A percentile compares a stretch with the other conserved stretches of the same genome.
Evolutionary conservation across 257 asterid species (phyloP).

Genomic region (Plantago elongata): DNA sequence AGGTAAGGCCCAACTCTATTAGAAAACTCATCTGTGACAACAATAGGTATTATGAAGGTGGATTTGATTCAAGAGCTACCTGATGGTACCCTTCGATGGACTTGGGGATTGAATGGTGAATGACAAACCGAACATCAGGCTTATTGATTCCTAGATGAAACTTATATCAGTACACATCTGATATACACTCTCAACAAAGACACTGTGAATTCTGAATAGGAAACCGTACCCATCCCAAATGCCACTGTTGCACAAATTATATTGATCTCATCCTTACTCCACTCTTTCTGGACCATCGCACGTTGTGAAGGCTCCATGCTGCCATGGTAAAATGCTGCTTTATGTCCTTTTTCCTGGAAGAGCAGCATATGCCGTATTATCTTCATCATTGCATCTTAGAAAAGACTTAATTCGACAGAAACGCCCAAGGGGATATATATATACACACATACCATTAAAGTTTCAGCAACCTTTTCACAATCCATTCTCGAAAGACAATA

Average conservation of each 20-base stretch:
- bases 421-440: slow-evolving; percentile 12
- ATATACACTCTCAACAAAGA: slow-evolving; percentile 23
- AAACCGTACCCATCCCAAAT: slow-evolving; percentile 83
- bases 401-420: slow-evolving; percentile 5
- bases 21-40: slow-evolving; percentile 15
- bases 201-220: slow-evolving; percentile 19
- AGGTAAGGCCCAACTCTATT: slow-evolving; percentile 13
- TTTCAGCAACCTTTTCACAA: slow-evolving; percentile 92
- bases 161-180: slow-evolving; percentile 22
- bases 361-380: slow-evolving; percentile 14
- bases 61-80: slow-evolving; percentile 37
- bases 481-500: slow-evolving; percentile 96
- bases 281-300: slow-evolving; percentile 67
- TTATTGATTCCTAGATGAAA: slow-evolving; percentile 80
- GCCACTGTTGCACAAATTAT: slow-evolving; percentile 97
- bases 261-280: slow-evolving; percentile 98
- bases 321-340: slow-evolving; percentile 91
- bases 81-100: slow-evolving; percentile 99
- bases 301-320: slow-evolving; percentile 85
- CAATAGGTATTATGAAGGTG: slow-evolving; percentile 9
- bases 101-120: slow-evolving; percentile 98
- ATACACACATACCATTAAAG: slow-evolving; percentile 55
- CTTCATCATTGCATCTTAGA: slow-evolving; percentile 14
- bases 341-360: slow-evolving; percentile 76
- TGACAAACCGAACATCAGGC: slow-evolving; percentile 99